A percentile compares a stretch with the other conserved stretches of the same genome.
phyloP scores from a whole-genome alignment of 805 yeast genomes.

The Cyberlindnera samutprakarnensis region DNA sequence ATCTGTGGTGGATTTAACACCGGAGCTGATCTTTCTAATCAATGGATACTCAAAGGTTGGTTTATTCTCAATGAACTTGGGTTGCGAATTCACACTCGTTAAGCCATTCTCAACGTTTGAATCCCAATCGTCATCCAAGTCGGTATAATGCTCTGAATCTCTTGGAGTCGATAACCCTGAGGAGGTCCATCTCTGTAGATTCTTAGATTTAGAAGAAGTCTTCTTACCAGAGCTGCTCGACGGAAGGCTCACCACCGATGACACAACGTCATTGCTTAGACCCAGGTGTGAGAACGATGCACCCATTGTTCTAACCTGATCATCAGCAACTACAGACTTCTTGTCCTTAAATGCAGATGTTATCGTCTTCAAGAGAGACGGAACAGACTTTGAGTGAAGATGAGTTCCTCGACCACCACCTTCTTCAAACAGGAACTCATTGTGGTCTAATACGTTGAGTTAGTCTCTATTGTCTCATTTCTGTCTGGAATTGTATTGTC shows the following conservation, averaged over 20 bases:
- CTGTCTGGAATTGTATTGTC: not conserved
- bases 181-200: conserved; percentile 6
- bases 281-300: conserved; percentile 53
- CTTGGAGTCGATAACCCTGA: conserved; percentile 19
- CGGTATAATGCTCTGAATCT: conserved; percentile 41
- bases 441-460: conserved; percentile 20
- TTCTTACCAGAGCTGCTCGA: not conserved
- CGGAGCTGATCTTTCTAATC: conserved; percentile 11
- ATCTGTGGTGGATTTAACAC: not conserved
- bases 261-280: conserved; percentile 6
- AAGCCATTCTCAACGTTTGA: conserved; percentile 50
- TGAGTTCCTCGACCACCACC: conserved; percentile 62
- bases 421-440: conserved; percentile 62
- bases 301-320: conserved; percentile 36
- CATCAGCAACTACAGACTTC: conserved; percentile 26
- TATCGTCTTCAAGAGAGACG: conserved; percentile 20
- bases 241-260: not conserved
- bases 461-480: conserved; percentile 1
- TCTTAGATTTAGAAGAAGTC: not conserved
- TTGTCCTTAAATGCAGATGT: conserved; percentile 23
- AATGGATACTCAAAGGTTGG: conserved; percentile 22
- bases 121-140: conserved; percentile 91
- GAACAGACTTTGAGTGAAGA: conserved; percentile 31
- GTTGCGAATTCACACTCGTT: conserved; percentile 19
- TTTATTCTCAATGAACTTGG: conserved; percentile 24